phyloP scores from a whole-genome alignment of 2,329 filamentous ascomycete species.

The Neofusicoccum laricinum region DNA sequence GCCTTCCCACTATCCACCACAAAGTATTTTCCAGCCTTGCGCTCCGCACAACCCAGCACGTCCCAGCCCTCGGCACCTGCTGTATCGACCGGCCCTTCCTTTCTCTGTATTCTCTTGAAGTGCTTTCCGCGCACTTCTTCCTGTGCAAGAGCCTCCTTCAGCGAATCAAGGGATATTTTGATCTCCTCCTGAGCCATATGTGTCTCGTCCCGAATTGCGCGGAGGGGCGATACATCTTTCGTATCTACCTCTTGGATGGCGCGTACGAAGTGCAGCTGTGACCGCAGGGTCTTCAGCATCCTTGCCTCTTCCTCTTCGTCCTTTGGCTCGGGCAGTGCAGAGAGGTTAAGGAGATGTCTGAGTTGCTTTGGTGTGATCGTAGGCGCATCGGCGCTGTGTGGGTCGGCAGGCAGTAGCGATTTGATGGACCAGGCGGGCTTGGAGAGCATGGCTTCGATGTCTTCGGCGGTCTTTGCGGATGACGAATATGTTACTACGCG shows the following conservation, averaged over 20 bases:
- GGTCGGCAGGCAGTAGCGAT: conserved; percentile 61
- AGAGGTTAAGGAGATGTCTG: conserved; percentile 81
- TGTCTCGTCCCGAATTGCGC: conserved; percentile 80
- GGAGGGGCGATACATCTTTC: conserved; percentile 66
- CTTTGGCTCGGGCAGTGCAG: conserved; percentile 74
- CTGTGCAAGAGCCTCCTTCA: conserved; percentile 55
- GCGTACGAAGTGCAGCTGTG: conserved; percentile 88
- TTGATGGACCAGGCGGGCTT: conserved; percentile 81
- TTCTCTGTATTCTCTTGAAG: conserved; percentile 49
- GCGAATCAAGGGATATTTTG: conserved; percentile 57
- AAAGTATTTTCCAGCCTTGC: conserved; percentile 70
- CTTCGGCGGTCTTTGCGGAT: conserved; percentile 11
- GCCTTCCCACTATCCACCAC: conserved; percentile 65
- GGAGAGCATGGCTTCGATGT: conserved; percentile 51
- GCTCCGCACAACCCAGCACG: conserved; percentile 63
- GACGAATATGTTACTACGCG: not conserved
- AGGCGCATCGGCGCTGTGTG: conserved; percentile 26
- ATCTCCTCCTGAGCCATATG: conserved; percentile 51
- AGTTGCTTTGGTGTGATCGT: conserved; percentile 65
- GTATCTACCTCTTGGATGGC: conserved; percentile 80
- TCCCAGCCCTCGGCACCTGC: conserved; percentile 64
- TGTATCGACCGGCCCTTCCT: conserved; percentile 39
- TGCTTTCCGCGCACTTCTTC: conserved; percentile 61
- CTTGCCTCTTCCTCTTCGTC: conserved; percentile 60
- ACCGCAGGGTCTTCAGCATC: conserved; percentile 72